Conservation (phyloP, 2,329 filamentous ascomycete species). For the Shiraia bambusicola region DNA sequence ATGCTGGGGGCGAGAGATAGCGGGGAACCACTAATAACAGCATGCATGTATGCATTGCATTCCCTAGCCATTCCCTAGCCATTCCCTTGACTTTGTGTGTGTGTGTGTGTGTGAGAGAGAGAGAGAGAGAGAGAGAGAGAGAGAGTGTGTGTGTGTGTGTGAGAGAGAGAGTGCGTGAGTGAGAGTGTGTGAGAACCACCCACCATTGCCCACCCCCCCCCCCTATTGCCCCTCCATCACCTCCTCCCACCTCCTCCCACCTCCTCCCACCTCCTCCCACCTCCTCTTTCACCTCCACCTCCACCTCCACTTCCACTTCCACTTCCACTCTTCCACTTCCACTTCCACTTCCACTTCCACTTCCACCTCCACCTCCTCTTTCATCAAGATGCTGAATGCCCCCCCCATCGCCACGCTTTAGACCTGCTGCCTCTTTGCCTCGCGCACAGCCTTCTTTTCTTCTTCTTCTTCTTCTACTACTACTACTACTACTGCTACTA, state of each 20-base stretch:
- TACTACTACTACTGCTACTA: no score
- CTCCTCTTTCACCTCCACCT: constrained; percentile 15
- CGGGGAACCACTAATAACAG: constrained; percentile 29
- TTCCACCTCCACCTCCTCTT: constrained; percentile 13
- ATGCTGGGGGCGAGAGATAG: constrained; percentile 26
- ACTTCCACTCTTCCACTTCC: constrained; percentile 2
- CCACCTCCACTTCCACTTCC: neutral
- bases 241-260: constrained; percentile 18
- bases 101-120: no score
- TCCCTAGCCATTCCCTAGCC: constrained; percentile 13
- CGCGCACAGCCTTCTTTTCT: constrained; percentile 15
- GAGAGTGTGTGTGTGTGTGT: no score
- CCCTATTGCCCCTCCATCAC: constrained; percentile 19
- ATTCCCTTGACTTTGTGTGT: no score
- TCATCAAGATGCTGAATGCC: constrained; percentile 16
- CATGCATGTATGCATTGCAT: constrained; percentile 25
- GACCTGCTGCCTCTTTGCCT: constrained; percentile 15
- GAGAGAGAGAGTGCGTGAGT: no score
- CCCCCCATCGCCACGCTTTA: constrained; percentile 29
- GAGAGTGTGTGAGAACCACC: no score
- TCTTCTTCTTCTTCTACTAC: constrained; percentile 19
- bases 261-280: constrained; percentile 15
- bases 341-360: constrained; percentile 7
- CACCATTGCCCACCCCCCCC: constrained; percentile 6
- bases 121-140: no score